A percentile compares a stretch with the other conserved stretches of the same genome.
Conservation (phyloP, 1,284 basidiomycete genomes). For the Ceratobasidium papillatum region DNA sequence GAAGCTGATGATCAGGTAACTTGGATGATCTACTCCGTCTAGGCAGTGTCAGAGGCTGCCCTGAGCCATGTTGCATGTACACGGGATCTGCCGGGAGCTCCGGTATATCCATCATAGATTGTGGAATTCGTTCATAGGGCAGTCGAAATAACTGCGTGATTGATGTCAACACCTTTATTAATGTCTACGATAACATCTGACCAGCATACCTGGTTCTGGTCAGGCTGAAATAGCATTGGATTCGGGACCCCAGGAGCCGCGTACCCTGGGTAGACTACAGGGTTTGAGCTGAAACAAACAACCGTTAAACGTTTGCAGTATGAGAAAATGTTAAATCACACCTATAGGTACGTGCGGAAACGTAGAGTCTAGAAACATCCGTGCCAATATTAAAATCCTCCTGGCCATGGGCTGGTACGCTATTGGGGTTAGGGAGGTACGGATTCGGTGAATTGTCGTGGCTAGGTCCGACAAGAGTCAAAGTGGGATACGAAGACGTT, state of each 20-base stretch:
- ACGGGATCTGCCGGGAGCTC: background rate
- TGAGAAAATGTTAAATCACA: background rate
- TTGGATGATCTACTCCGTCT: background rate
- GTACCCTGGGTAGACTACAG: background rate
- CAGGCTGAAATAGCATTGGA: slow-evolving; percentile 1
- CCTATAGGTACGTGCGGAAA: background rate
- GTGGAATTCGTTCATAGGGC: background rate
- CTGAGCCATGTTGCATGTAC: background rate
- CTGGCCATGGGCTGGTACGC: background rate
- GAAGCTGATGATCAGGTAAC: background rate
- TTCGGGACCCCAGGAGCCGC: background rate
- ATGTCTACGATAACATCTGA: background rate
- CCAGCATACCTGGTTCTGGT: background rate
- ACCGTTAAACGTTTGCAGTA: background rate
- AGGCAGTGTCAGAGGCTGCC: background rate
- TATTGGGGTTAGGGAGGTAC: background rate
- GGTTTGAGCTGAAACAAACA: background rate
- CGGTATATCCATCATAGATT: background rate
- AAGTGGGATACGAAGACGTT: background rate
- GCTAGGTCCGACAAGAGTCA: background rate
- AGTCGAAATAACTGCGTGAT: background rate
- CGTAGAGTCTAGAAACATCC: too few relatives aligned
- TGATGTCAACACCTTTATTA: background rate
- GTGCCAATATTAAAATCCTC: background rate
- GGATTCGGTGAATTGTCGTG: background rate